Evolutionary conservation across 1,139 yeast species (phyloP), one percentile per base, ranked within the genome.

Genomic region (Kurtzmaniella natalensis): DNA sequence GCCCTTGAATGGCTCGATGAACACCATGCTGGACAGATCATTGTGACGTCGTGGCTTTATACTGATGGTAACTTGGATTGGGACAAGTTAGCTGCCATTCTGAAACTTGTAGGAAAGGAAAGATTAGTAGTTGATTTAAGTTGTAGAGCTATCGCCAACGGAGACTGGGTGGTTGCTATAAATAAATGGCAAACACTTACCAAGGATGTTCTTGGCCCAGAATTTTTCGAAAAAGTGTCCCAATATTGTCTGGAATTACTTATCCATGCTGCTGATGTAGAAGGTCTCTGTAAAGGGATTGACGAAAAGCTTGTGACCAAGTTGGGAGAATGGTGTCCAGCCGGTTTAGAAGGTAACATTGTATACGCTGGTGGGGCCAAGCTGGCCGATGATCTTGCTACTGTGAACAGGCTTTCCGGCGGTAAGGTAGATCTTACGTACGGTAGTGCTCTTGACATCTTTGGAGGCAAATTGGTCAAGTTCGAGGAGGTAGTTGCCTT

Each of bases 351-450:
- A 24, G 72, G 85, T 2, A 88, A 82, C 26, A 77, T 86, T 5
- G 95, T 89, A 1, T 92, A 92, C 56, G 99, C 98, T 24, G 99
- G 99, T 10, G 99, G 99, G 1, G 98, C 96, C 25, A 81, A 77
- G 47, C 75, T 77, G 57, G 54, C 83, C 0, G 55, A 59, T 0
- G 98, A 92, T 55, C 67, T 92, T 39, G 68, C 64, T 8, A 62
- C 69, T 16, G 98, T 92, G 2, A 56, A 76, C 7, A 44, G 53
- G 28, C 60, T 92, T 46, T 87, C 96, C 54, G 46, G 62, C 2
- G 95, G 95, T 2, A 81, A 74, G 46, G 95, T 92, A 6, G 97
- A 92, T 54, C 64, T 92, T 51, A 92, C 98, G 0, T 89, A 64
- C 50, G 99, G 99, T 2, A 83, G 95, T 54, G 83, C 96, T 0